Percentiles rank a stretch among this genome's conserved stretches.
phyloP scores from a whole-genome alignment of 306 rosid genomes.

The Gleditsia sinensis region DNA sequence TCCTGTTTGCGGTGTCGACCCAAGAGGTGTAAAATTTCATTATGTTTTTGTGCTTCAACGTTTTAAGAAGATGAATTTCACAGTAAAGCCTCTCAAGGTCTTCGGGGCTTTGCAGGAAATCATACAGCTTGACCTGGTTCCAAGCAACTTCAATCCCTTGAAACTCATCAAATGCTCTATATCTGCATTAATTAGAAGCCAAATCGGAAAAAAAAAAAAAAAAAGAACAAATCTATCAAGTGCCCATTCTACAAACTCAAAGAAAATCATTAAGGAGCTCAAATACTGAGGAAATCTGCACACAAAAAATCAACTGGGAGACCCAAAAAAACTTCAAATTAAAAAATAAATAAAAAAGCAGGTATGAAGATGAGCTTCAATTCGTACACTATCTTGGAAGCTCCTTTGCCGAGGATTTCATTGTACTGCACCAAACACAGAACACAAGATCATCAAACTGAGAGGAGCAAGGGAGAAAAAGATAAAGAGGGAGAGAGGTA shows the following conservation, averaged over 20 bases:
- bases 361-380: slow-evolving; percentile 16
- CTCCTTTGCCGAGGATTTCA: slow-evolving; percentile 97
- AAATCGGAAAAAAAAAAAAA: not conserved
- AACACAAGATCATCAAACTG: slow-evolving; percentile 33
- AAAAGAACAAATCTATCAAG: slow-evolving; percentile 31
- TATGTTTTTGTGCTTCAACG: slow-evolving; percentile 84
- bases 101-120: slow-evolving; percentile 92
- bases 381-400: slow-evolving; percentile 94
- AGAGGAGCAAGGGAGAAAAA: slow-evolving; percentile 7
- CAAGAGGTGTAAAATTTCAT: slow-evolving; percentile 94
- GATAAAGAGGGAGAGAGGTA: slow-evolving; percentile 10
- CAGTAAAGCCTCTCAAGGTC: slow-evolving; percentile 97
- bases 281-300: slow-evolving; percentile 39
- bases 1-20: slow-evolving; percentile 89
- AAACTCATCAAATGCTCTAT: slow-evolving; percentile 96
- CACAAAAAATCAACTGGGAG: slow-evolving; percentile 5
- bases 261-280: slow-evolving; percentile 30
- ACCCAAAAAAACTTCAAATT: slow-evolving; percentile 21
- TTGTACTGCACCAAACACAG: slow-evolving; percentile 71
- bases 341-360: not conserved
- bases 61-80: slow-evolving; percentile 93
- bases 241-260: slow-evolving; percentile 31
- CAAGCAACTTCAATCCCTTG: slow-evolving; percentile 99
- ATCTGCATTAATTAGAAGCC: slow-evolving; percentile 53
- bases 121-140: slow-evolving; percentile 94